Evolutionary conservation across 139 green algal species (phyloP).

Genomic region (Chlamydomonas asymmetrica): DNA sequence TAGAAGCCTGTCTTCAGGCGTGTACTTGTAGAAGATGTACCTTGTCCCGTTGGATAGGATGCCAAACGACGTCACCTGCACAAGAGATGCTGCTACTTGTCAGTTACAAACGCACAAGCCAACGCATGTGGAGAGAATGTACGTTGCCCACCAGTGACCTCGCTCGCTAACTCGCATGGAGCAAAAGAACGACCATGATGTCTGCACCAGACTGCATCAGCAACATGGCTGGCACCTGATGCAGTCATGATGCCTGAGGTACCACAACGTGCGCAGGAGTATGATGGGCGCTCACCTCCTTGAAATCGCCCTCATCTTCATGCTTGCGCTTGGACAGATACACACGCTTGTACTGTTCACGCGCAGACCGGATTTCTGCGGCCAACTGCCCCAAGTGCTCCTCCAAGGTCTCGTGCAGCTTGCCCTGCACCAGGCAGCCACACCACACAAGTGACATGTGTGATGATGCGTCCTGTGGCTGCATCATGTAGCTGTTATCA

Average conservation of each 20-base stretch:
- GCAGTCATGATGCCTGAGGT: no score
- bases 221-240: no score
- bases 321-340: conserved; percentile 30
- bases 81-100: neutral
- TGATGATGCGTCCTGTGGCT: no score
- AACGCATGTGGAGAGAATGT: no score
- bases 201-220: no score
- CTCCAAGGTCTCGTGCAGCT: conserved; percentile 25
- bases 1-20: conserved; percentile 6
- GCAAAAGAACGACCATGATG: neutral
- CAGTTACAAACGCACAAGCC: no score
- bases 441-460: no score
- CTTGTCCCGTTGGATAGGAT: conserved; percentile 29
- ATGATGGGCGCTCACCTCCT: conserved; percentile 11
- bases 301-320: conserved; percentile 17
- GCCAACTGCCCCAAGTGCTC: conserved; percentile 28
- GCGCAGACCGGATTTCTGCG: conserved; percentile 22
- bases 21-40: conserved; percentile 34
- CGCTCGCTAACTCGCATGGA: no score
- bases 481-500: no score
- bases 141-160: no score
- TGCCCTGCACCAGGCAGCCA: no score
- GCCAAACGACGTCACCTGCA: conserved; percentile 30
- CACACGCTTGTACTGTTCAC: conserved; percentile 26
- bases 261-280: no score